phyloP scores from a whole-genome alignment of 805 yeast genomes.

The Metschnikowia borealis region DNA sequence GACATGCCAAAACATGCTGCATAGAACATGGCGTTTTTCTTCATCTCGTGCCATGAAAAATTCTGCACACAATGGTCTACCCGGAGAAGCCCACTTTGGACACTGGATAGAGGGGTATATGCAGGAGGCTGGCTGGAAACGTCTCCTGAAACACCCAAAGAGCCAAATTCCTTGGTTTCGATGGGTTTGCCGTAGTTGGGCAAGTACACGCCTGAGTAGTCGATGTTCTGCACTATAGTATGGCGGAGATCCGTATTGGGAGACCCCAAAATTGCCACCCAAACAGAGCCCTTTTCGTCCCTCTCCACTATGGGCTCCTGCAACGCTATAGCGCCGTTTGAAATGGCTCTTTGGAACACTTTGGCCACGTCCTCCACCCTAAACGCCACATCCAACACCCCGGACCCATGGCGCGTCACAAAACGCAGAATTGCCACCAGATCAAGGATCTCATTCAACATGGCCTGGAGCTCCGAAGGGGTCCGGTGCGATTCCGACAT shows the following conservation, averaged over 20 bases:
- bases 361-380: slow-evolving; percentile 48
- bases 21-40: slow-evolving; percentile 54
- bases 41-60: slow-evolving; percentile 67
- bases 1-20: slow-evolving; percentile 66
- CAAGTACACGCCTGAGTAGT: slow-evolving; percentile 42
- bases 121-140: slow-evolving; percentile 62
- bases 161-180: too few relatives aligned
- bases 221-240: slow-evolving; percentile 54
- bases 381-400: slow-evolving; percentile 74
- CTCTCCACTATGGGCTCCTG: slow-evolving; percentile 23
- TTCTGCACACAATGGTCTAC: slow-evolving; percentile 85
- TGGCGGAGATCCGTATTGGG: slow-evolving; percentile 63
- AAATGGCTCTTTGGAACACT: slow-evolving; percentile 44
- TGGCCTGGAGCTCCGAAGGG: not conserved
- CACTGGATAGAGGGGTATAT: slow-evolving; percentile 72
- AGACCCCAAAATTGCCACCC: slow-evolving; percentile 42
- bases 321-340: slow-evolving; percentile 47
- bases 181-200: slow-evolving; percentile 41
- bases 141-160: slow-evolving; percentile 1
- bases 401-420: slow-evolving; percentile 61
- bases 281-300: slow-evolving; percentile 51
- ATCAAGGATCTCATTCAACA: not conserved
- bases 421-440: slow-evolving; percentile 14
- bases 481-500: not conserved
- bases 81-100: slow-evolving; percentile 31